Evolutionary conservation across 768 basidiomycete genomes (phyloP).

Genomic region (Hygrophorus pudorinus): DNA sequence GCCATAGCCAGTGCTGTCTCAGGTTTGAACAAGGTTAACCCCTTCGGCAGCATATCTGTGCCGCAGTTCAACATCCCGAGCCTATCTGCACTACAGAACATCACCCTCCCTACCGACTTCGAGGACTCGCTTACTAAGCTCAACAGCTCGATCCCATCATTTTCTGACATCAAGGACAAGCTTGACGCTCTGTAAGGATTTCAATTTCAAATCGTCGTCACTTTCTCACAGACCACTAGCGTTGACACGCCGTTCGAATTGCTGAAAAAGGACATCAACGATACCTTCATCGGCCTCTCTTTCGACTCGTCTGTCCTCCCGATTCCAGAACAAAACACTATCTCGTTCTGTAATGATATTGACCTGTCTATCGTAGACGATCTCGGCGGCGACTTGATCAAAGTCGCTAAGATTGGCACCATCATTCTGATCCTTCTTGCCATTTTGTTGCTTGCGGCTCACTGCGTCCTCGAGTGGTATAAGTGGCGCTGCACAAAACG

Average conservation of each 20-base stretch:
- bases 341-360: constrained; percentile 69
- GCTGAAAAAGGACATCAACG: constrained; percentile 82
- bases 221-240: constrained; percentile 23
- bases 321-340: constrained; percentile 56
- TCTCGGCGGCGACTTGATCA: constrained; percentile 69
- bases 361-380: constrained; percentile 84
- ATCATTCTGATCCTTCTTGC: constrained; percentile 63
- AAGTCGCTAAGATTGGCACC: constrained; percentile 70
- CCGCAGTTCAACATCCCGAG: constrained; percentile 72
- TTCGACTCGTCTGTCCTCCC: constrained; percentile 70
- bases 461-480: constrained; percentile 81
- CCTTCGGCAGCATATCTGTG: constrained; percentile 55
- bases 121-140: constrained; percentile 62
- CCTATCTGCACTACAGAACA: constrained; percentile 62
- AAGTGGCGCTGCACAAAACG: constrained; percentile 67
- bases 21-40: constrained; percentile 68
- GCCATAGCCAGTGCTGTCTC: constrained; percentile 54
- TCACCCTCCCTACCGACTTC: constrained; percentile 73
- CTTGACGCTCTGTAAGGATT: constrained; percentile 54
- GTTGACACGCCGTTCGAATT: constrained; percentile 83
- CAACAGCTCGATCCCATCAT: constrained; percentile 72
- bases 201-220: not conserved
- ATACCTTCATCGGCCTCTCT: constrained; percentile 63
- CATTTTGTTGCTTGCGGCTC: constrained; percentile 61
- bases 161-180: constrained; percentile 61